Percentiles rank a stretch among this genome's conserved stretches.
Conservation (phyloP, 768 basidiomycete genomes). For the Psilocybe cyanescens region DNA sequence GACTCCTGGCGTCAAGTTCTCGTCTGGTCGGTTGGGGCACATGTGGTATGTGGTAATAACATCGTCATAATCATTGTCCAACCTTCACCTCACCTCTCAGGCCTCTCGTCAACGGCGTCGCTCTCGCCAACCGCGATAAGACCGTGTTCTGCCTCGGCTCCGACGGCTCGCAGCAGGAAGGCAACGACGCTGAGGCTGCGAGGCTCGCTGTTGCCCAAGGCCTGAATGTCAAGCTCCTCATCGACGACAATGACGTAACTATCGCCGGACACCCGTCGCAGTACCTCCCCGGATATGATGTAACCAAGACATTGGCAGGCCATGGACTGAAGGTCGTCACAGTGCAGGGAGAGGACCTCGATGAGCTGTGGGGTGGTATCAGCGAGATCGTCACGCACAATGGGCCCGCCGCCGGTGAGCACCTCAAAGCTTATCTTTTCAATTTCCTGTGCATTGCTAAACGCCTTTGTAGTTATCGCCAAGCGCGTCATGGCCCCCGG, state of each 20-base stretch:
- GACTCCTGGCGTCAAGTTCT: slow-evolving; percentile 93
- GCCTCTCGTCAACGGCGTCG: slow-evolving; percentile 84
- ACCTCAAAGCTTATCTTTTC: background rate
- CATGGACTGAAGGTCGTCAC: slow-evolving; percentile 81
- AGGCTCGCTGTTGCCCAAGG: slow-evolving; percentile 83
- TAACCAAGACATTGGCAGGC: slow-evolving; percentile 74
- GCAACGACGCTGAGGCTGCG: slow-evolving; percentile 90
- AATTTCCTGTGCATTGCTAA: background rate
- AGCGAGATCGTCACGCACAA: slow-evolving; percentile 54
- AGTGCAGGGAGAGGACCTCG: slow-evolving; percentile 80
- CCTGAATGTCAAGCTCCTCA: slow-evolving; percentile 83
- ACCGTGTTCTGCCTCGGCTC: slow-evolving; percentile 84
- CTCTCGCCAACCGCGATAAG: slow-evolving; percentile 78
- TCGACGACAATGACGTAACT: slow-evolving; percentile 92
- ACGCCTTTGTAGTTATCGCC: slow-evolving; percentile 51
- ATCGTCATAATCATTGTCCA: background rate
- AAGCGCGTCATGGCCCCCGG: slow-evolving; percentile 75
- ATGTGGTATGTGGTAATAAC: slow-evolving; percentile 61
- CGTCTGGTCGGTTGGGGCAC: slow-evolving; percentile 90
- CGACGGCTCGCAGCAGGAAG: slow-evolving; percentile 91
- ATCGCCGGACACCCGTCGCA: slow-evolving; percentile 91
- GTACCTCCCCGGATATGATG: slow-evolving; percentile 79
- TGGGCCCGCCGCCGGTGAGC: slow-evolving; percentile 80
- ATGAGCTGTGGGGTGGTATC: slow-evolving; percentile 74
- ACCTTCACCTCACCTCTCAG: slow-evolving; percentile 25